Conservation (phyloP, 2,329 filamentous ascomycete genomes). For the Ampelomyces quisqualis region DNA sequence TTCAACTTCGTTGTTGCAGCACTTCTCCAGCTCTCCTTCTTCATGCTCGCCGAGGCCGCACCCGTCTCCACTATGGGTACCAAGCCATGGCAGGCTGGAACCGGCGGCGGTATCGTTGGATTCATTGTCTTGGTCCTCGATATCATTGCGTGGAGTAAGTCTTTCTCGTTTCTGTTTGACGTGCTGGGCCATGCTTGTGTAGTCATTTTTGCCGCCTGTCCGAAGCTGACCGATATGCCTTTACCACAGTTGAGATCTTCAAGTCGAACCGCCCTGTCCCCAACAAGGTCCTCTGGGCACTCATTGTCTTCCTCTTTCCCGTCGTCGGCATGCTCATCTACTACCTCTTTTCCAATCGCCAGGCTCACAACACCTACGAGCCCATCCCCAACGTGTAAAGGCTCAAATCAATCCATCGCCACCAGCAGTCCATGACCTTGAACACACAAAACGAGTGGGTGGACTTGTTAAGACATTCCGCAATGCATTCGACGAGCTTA, state of each 20-base stretch:
- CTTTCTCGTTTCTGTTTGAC: background rate
- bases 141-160: slow-evolving; percentile 63
- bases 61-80: slow-evolving; percentile 42
- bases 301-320: slow-evolving; percentile 66
- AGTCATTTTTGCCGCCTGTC: too few relatives aligned
- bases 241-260: slow-evolving; percentile 63
- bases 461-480: too few relatives aligned
- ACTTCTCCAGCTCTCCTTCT: slow-evolving; percentile 56
- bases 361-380: slow-evolving; percentile 60
- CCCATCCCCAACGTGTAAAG: slow-evolving; percentile 37
- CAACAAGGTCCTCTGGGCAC: slow-evolving; percentile 63
- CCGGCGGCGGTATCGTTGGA: slow-evolving; percentile 62
- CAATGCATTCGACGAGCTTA: too few relatives aligned
- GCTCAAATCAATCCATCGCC: too few relatives aligned
- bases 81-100: slow-evolving; percentile 60
- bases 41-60: slow-evolving; percentile 54
- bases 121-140: slow-evolving; percentile 64
- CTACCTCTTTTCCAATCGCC: slow-evolving; percentile 64
- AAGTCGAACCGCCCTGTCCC: slow-evolving; percentile 61
- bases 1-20: slow-evolving; percentile 43
- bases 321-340: slow-evolving; percentile 63
- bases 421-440: too few relatives aligned
- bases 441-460: too few relatives aligned
- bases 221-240: slow-evolving; percentile 17
- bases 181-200: too few relatives aligned